A percentile compares a stretch with the other conserved stretches of the same genome.
Conservation (phyloP, 169 alveolate species). For the Sarcocystis neurona region DNA sequence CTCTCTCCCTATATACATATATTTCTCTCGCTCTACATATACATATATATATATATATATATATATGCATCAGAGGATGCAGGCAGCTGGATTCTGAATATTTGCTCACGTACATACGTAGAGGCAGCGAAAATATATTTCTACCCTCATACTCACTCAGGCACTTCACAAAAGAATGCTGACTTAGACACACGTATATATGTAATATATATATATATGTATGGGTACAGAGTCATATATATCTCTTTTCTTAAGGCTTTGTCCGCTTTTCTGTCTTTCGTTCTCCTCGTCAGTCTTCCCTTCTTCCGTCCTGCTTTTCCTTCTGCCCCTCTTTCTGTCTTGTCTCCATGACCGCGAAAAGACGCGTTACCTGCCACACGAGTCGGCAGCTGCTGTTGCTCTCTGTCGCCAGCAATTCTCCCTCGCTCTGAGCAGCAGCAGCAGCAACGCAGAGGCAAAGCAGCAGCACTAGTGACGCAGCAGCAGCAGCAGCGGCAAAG, state of each 20-base stretch:
- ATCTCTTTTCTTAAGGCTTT: background rate
- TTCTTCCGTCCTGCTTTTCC: background rate
- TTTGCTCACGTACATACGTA: too few relatives aligned
- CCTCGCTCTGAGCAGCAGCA: background rate
- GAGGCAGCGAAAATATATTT: too few relatives aligned
- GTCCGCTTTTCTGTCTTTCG: background rate
- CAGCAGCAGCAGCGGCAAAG: background rate
- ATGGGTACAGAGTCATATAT: background rate
- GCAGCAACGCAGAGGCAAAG: background rate
- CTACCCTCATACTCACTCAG: background rate
- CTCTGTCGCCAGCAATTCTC: background rate
- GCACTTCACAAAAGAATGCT: background rate
- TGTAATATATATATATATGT: background rate
- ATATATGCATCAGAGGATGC: too few relatives aligned
- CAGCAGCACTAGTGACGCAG: background rate
- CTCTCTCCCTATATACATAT: too few relatives aligned
- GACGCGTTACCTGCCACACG: too few relatives aligned
- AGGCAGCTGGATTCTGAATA: too few relatives aligned
- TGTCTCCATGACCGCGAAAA: too few relatives aligned
- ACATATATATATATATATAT: too few relatives aligned
- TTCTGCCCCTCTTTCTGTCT: background rate
- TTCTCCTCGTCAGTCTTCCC: background rate
- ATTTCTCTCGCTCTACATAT: too few relatives aligned
- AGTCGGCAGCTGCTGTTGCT: too few relatives aligned
- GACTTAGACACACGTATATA: background rate